Percentiles rank a stretch among this genome's conserved stretches.
These are phyloP conservation scores for Pochonia chlamydosporia DNA, from an alignment of 2,329 filamentous ascomycete species.

Conservation along the genomic window DNA sequence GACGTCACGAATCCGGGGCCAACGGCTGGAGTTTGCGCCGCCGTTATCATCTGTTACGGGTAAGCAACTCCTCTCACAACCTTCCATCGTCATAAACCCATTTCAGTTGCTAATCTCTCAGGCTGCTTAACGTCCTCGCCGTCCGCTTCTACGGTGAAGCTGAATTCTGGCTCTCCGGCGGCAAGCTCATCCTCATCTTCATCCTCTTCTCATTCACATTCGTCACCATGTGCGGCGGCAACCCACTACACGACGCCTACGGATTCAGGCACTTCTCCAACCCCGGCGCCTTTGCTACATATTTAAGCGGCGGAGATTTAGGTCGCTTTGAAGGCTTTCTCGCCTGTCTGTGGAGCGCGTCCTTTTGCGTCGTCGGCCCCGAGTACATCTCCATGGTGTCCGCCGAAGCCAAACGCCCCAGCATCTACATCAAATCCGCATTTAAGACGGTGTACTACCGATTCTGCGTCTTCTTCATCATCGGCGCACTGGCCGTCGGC, in stretches of 20 bases:
- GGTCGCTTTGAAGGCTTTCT: constrained; percentile 67
- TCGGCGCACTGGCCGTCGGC: constrained; percentile 59
- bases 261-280: constrained; percentile 64
- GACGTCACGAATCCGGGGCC: constrained; percentile 55
- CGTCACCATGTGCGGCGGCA: constrained; percentile 71
- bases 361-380: constrained; percentile 58
- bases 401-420: constrained; percentile 59
- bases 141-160: constrained; percentile 62
- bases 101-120: constrained; percentile 4
- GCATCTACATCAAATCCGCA: constrained; percentile 57
- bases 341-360: constrained; percentile 57
- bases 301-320: constrained; percentile 45
- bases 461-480: constrained; percentile 63
- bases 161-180: constrained; percentile 60
- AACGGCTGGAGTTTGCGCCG: constrained; percentile 37
- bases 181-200: constrained; percentile 60
- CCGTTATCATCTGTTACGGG: constrained; percentile 47
- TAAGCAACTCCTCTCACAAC: constrained; percentile 27
- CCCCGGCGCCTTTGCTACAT: constrained; percentile 38
- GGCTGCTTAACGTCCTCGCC: constrained; percentile 38
- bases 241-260: constrained; percentile 61
- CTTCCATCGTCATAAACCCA: constrained; percentile 1
- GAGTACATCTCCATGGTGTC: constrained; percentile 64
- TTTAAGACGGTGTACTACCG: constrained; percentile 70
- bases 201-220: constrained; percentile 70